Evolutionary conservation across 2,329 filamentous ascomycete genomes (phyloP).

Genomic region (Hymenoscyphus infarciens): DNA sequence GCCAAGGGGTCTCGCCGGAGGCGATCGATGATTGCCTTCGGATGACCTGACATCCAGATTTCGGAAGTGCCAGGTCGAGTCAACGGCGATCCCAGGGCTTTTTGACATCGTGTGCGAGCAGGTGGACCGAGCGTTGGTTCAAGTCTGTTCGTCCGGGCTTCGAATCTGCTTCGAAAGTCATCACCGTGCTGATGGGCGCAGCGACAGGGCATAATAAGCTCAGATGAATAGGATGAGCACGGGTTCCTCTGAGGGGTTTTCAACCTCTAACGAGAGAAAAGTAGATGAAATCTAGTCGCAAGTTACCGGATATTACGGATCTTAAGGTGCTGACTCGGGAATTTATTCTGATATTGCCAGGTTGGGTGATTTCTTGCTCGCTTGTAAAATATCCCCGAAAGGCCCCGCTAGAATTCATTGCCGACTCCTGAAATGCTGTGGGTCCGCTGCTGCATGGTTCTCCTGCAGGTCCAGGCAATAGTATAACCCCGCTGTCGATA

Average conservation of each 20-base stretch:
- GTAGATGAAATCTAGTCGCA: background rate
- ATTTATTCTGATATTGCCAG: constrained; percentile 1
- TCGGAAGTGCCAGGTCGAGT: constrained; percentile 3
- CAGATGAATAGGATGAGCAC: background rate
- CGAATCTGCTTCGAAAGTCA: constrained; percentile 10
- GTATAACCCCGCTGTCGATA: constrained; percentile 19
- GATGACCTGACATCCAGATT: constrained; percentile 14
- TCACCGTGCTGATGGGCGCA: constrained; percentile 9
- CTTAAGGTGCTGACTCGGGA: background rate
- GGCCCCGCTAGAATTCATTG: background rate
- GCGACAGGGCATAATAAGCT: background rate
- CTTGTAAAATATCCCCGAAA: constrained; percentile 1
- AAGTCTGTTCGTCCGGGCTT: constrained; percentile 8
- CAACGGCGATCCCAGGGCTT: constrained; percentile 17
- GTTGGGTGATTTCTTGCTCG: constrained; percentile 2
- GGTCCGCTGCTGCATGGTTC: constrained; percentile 1
- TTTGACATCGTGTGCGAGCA: constrained; percentile 15
- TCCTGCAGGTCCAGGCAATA: constrained; percentile 21
- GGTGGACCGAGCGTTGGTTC: constrained; percentile 15
- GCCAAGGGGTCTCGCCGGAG: constrained; percentile 5
- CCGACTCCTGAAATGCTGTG: background rate
- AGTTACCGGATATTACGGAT: constrained; percentile 1
- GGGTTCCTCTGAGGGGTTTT: background rate
- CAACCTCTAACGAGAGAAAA: background rate
- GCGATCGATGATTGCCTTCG: constrained; percentile 15